Percentiles rank a stretch among this genome's conserved stretches.
These are phyloP conservation scores for Solanum okadae DNA, from an alignment of 257 asterid genomes.

Conservation along the genomic window DNA sequence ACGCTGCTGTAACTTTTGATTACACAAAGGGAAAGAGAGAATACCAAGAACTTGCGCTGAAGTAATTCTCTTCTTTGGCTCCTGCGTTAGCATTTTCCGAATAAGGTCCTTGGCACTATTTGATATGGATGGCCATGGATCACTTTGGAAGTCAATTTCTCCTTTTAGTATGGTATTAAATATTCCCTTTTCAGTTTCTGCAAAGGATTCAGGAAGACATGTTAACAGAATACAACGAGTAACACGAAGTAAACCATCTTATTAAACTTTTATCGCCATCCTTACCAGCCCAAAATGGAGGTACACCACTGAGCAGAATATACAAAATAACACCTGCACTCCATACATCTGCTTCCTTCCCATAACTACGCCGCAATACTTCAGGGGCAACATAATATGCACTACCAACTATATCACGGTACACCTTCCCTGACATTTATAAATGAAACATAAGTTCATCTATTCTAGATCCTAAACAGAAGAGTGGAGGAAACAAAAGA, in stretches of 20 bases:
- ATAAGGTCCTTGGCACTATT: conserved; percentile 78
- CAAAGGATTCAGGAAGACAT: not conserved
- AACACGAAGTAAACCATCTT: not conserved
- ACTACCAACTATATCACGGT: conserved; percentile 19
- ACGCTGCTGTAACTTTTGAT: not conserved
- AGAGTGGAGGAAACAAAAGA: not conserved
- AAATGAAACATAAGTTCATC: not conserved
- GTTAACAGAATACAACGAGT: not conserved
- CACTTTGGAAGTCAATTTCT: conserved; percentile 73
- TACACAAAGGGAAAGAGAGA: not conserved
- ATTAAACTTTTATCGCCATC: not conserved
- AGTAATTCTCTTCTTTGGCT: conserved; percentile 70
- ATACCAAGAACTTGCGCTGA: conserved; percentile 84
- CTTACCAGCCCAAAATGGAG: conserved; percentile 21
- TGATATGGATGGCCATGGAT: conserved; percentile 89
- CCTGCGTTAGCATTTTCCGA: conserved; percentile 72
- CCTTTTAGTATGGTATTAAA: conserved; percentile 82
- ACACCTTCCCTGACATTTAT: conserved; percentile 8
- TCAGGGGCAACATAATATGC: conserved; percentile 21
- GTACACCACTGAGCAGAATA: conserved; percentile 15
- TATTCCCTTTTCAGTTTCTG: conserved; percentile 95
- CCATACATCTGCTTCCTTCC: conserved; percentile 16
- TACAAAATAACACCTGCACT: conserved; percentile 16
- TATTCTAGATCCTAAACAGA: not conserved
- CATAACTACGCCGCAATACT: conserved; percentile 12